phyloP scores from a whole-genome alignment of 2,329 filamentous ascomycete genomes.

The Aspergillus nomiae region DNA sequence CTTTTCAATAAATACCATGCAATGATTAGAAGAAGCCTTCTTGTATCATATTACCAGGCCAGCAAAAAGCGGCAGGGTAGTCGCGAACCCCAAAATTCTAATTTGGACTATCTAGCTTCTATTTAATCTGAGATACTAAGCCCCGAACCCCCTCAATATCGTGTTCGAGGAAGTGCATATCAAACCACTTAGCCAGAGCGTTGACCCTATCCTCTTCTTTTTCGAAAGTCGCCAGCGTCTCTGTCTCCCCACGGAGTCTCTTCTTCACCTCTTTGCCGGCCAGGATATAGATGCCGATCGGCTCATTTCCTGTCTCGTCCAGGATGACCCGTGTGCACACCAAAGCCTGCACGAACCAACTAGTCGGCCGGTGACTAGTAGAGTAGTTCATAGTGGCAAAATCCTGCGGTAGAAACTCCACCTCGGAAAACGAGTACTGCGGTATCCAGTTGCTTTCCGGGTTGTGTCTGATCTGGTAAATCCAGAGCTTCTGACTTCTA shows the following conservation, averaged over 20 bases:
- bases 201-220: conserved; percentile 58
- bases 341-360: conserved; percentile 58
- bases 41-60: conserved; percentile 24
- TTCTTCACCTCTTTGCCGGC: conserved; percentile 55
- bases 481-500: conserved; percentile 56
- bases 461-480: conserved; percentile 62
- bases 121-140: conserved; percentile 49
- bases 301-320: conserved; percentile 47
- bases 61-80: conserved; percentile 11
- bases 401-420: conserved; percentile 64
- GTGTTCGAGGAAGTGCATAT: conserved; percentile 52
- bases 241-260: conserved; percentile 54
- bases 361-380: conserved; percentile 52
- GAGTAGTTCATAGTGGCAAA: conserved; percentile 63
- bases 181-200: conserved; percentile 56
- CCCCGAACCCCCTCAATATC: conserved; percentile 56
- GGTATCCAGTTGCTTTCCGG: conserved; percentile 56
- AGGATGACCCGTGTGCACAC: conserved; percentile 59
- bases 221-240: conserved; percentile 49
- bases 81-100: neutral
- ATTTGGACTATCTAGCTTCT: conserved; percentile 11
- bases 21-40: conserved; percentile 18
- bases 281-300: conserved; percentile 58
- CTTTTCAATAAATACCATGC: conserved; percentile 22
- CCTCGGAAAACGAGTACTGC: conserved; percentile 67